Evolutionary conservation across 2,329 filamentous ascomycete genomes (phyloP), one percentile per base, ranked within the genome.

Genomic region (Cercospora beticola): DNA sequence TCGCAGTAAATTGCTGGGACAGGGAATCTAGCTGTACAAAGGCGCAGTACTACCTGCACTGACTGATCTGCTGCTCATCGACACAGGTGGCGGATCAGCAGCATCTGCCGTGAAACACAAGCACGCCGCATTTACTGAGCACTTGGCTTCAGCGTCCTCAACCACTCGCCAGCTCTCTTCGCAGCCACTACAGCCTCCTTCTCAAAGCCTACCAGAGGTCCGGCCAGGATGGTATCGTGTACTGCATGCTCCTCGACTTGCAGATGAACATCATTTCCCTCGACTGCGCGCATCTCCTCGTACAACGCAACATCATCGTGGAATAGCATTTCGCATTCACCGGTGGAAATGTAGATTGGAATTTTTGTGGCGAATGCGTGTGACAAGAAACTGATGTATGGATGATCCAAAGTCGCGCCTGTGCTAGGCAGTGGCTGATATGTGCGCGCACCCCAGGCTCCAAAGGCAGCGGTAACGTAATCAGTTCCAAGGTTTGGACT

Each of bases 201-300:
- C 60, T 80, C 73, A 68, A 84, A 86, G 0, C 83, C 84, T 2
- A 83, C 23, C 1, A 78, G 16, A 18, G 76, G 68, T 0, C 81
- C 83, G 1, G 82, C 2, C 1, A 83, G 61, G 18, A 84, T 67
- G 6, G 85, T 81, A 74, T 86, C 85, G 72, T 86, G 84, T 21
- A 80, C 79, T 4, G 78, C 81, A 9, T 75, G 68, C 59, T 79
- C 71, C 71, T 82, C 81, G 3, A 82, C 75, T 70, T 82, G 77
- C 12, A 83, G 67, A 62, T 78, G 78, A 1, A 85, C 76, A 49
- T 77, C 71, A 67, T 83, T 84, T 0, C 82, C 83, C 52, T 75
- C 73, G 12, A 78, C 64, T 6, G 72, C 72, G 65, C 72, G 73
- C 78, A 84, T 80, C 61, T 77, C 74, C 64, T 79, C 75, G 26